Conservation (phyloP, 106 monocot species). For the Acorus gramineus region DNA sequence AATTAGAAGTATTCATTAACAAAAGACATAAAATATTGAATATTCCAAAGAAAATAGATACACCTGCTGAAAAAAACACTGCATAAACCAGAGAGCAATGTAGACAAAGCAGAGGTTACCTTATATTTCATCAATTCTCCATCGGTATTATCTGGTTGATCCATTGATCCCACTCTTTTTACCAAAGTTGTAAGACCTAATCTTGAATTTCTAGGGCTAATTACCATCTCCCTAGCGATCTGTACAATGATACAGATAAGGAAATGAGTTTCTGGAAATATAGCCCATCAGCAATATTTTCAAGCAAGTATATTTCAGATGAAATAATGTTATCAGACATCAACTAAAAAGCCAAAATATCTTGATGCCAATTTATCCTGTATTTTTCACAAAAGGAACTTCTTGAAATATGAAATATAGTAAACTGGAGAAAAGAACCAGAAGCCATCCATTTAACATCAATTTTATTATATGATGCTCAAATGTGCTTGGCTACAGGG, state of each 20-base stretch:
- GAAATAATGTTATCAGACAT: too few relatives aligned
- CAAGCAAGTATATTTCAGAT: too few relatives aligned
- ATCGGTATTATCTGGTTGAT: slow-evolving; percentile 49
- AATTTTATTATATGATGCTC: too few relatives aligned
- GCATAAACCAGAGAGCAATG: neutral
- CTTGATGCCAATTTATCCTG: neutral
- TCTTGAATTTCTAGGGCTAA: slow-evolving; percentile 74
- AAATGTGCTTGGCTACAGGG: too few relatives aligned
- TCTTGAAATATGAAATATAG: too few relatives aligned
- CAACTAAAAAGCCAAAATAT: neutral
- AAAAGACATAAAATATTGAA: neutral
- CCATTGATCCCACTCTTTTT: slow-evolving; percentile 52
- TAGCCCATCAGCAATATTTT: too few relatives aligned
- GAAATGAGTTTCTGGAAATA: too few relatives aligned
- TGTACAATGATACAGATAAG: slow-evolving; percentile 3
- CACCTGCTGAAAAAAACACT: neutral
- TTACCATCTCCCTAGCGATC: slow-evolving; percentile 93
- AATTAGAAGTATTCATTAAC: slow-evolving; percentile 1
- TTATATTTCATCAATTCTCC: slow-evolving; percentile 71
- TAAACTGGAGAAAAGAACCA: too few relatives aligned
- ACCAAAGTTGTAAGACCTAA: slow-evolving; percentile 53
- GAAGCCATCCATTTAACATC: too few relatives aligned
- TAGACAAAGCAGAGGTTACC: slow-evolving; percentile 22
- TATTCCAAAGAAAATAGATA: neutral
- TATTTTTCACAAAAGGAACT: too few relatives aligned